Conservation (phyloP, 164 flowering plant species). For the Chimonanthus praecox region DNA sequence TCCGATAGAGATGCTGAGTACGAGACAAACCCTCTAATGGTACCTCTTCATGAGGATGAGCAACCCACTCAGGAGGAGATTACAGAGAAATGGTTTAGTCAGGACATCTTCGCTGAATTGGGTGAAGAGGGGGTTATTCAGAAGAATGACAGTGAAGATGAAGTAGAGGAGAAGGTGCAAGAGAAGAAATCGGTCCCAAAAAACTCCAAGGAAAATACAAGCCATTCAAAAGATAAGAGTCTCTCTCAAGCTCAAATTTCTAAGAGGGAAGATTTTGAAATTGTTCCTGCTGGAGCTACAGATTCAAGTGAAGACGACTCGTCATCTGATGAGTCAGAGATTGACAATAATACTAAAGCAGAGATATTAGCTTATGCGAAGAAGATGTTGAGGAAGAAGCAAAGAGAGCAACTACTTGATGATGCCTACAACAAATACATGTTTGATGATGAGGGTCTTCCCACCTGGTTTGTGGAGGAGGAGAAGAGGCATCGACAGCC, state of each 20-base stretch:
- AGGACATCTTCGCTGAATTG: conserved; percentile 76
- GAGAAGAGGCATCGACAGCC: conserved; percentile 64
- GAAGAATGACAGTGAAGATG: conserved; percentile 55
- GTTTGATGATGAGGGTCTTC: conserved; percentile 82
- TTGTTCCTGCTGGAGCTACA: conserved; percentile 78
- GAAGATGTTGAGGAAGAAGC: conserved; percentile 86
- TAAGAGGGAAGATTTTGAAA: conserved; percentile 61
- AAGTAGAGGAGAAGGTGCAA: conserved; percentile 40
- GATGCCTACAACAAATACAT: conserved; percentile 82
- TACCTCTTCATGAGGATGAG: conserved; percentile 51
- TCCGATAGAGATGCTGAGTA: conserved; percentile 56
- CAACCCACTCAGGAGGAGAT: conserved; percentile 60
- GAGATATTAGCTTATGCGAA: conserved; percentile 77
- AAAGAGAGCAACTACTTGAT: conserved; percentile 71
- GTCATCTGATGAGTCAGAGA: conserved; percentile 44
- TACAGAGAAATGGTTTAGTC: conserved; percentile 75
- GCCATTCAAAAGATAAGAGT: conserved; percentile 6
- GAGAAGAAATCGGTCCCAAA: conserved; percentile 20
- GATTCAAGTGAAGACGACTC: conserved; percentile 76
- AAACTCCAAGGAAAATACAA: conserved; percentile 21
- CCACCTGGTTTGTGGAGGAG: conserved; percentile 83
- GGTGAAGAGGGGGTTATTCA: conserved; percentile 45
- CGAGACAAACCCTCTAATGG: conserved; percentile 84
- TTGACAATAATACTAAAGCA: conserved; percentile 58
- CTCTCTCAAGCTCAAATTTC: conserved; percentile 11